Percentiles rank a stretch among this genome's conserved stretches.
Evolutionary conservation across 2,329 filamentous ascomycete species (phyloP).

Genomic region (Orbilia brochopaga): DNA sequence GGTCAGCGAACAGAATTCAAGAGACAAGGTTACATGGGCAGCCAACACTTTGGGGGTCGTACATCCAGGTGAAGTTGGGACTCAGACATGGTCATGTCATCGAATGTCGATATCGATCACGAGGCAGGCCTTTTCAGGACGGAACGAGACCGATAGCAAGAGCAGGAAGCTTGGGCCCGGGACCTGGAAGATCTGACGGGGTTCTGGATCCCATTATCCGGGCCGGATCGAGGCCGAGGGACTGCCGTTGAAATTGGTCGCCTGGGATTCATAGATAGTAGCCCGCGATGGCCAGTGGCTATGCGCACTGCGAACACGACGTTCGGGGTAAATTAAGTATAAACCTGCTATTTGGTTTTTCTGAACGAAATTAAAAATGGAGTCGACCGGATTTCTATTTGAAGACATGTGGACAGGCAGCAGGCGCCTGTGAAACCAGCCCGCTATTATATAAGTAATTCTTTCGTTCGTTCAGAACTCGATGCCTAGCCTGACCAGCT

Average conservation of each 20-base stretch:
- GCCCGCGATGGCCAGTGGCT: background rate
- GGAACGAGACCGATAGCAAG: background rate
- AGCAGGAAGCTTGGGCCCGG: slow-evolving; percentile 6
- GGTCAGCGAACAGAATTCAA: slow-evolving; percentile 20
- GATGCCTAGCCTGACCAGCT: background rate
- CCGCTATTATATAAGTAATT: background rate
- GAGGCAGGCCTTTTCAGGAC: slow-evolving; percentile 16
- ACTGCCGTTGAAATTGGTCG: slow-evolving; percentile 3
- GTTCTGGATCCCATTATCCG: slow-evolving; percentile 29
- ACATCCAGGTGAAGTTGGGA: slow-evolving; percentile 1
- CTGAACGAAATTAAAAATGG: slow-evolving; percentile 16
- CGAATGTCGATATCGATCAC: slow-evolving; percentile 35
- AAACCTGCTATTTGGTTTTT: too few relatives aligned
- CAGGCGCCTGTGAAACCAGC: slow-evolving; percentile 18
- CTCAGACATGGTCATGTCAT: slow-evolving; percentile 1
- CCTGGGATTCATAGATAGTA: slow-evolving; percentile 24
- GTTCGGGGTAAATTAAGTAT: slow-evolving; percentile 13
- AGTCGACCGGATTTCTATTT: slow-evolving; percentile 3
- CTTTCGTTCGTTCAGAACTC: background rate
- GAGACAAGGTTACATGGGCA: slow-evolving; percentile 25
- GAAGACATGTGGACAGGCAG: slow-evolving; percentile 8
- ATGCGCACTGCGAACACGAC: too few relatives aligned
- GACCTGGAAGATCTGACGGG: slow-evolving; percentile 1
- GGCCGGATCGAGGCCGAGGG: slow-evolving; percentile 6
- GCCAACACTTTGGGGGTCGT: slow-evolving; percentile 24